These are phyloP conservation scores for Mycena belliarum DNA, from an alignment of 768 basidiomycete species.

Conservation along the genomic window DNA sequence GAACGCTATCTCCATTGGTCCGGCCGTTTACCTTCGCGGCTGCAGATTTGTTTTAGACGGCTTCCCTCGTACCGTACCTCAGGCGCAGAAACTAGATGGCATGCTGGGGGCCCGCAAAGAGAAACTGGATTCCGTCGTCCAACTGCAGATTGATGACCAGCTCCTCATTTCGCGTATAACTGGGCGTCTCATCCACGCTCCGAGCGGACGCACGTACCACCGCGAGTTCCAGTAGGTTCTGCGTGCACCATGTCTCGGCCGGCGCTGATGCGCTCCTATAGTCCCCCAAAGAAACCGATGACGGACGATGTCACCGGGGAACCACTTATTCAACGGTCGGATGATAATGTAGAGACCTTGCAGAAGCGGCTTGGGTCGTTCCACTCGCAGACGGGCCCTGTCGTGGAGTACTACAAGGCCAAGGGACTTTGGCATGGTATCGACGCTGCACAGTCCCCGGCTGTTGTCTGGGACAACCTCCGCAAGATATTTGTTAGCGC, in stretches of 20 bases:
- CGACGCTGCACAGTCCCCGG: slow-evolving; percentile 93
- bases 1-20: neutral
- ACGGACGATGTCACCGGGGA: slow-evolving; percentile 94
- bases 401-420: slow-evolving; percentile 93
- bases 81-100: slow-evolving; percentile 92
- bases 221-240: slow-evolving; percentile 84
- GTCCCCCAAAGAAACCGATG: slow-evolving; percentile 96
- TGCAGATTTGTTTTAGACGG: slow-evolving; percentile 95
- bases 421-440: slow-evolving; percentile 89
- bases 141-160: slow-evolving; percentile 91
- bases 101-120: slow-evolving; percentile 86
- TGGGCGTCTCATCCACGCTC: slow-evolving; percentile 89
- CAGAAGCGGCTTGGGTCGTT: slow-evolving; percentile 86
- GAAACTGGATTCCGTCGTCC: slow-evolving; percentile 88
- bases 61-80: slow-evolving; percentile 97
- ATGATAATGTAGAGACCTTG: slow-evolving; percentile 96
- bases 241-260: neutral
- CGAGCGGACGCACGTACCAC: slow-evolving; percentile 92
- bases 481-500: slow-evolving; percentile 56
- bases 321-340: slow-evolving; percentile 93
- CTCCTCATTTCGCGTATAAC: slow-evolving; percentile 98
- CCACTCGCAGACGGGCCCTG: slow-evolving; percentile 93
- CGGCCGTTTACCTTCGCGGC: neutral
- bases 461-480: slow-evolving; percentile 87
- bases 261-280: slow-evolving; percentile 33